Conservation (phyloP, 257 asterid species). For the Ophiorrhiza pumila region DNA sequence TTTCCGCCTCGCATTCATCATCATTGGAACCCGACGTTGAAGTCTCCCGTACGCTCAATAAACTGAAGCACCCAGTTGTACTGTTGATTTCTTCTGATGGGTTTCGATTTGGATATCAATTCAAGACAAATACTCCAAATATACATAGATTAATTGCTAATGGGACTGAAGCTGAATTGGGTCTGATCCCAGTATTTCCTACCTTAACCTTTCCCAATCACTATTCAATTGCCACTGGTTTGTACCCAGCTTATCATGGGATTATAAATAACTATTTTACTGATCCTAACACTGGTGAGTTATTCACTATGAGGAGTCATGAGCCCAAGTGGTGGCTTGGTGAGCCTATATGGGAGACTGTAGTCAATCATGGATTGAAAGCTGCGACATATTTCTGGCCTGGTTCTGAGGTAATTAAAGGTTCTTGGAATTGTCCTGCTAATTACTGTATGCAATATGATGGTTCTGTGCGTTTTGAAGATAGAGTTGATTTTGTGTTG, state of each 20-base stretch:
- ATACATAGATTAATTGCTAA: slow-evolving; percentile 44
- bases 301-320: slow-evolving; percentile 55
- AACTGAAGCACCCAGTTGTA: slow-evolving; percentile 57
- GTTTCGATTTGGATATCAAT: slow-evolving; percentile 73
- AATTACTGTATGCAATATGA: slow-evolving; percentile 44
- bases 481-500: slow-evolving; percentile 60
- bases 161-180: slow-evolving; percentile 64
- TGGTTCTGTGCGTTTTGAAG: slow-evolving; percentile 61
- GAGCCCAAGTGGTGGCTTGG: slow-evolving; percentile 82
- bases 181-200: slow-evolving; percentile 71
- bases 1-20: slow-evolving; percentile 30
- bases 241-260: slow-evolving; percentile 71
- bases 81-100: slow-evolving; percentile 64
- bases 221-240: slow-evolving; percentile 70
- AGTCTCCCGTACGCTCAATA: slow-evolving; percentile 38
- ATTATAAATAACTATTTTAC: slow-evolving; percentile 58
- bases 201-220: slow-evolving; percentile 72
- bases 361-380: slow-evolving; percentile 53
- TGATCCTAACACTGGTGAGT: slow-evolving; percentile 47
- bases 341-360: slow-evolving; percentile 76
- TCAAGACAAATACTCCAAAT: slow-evolving; percentile 52
- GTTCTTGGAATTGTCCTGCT: slow-evolving; percentile 58
- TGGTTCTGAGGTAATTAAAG: slow-evolving; percentile 69
- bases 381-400: slow-evolving; percentile 77
- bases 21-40: slow-evolving; percentile 20